These are phyloP conservation scores for Penicillium coffeae DNA, from an alignment of 495 filamentous ascomycete genomes.

Conservation along the genomic window DNA sequence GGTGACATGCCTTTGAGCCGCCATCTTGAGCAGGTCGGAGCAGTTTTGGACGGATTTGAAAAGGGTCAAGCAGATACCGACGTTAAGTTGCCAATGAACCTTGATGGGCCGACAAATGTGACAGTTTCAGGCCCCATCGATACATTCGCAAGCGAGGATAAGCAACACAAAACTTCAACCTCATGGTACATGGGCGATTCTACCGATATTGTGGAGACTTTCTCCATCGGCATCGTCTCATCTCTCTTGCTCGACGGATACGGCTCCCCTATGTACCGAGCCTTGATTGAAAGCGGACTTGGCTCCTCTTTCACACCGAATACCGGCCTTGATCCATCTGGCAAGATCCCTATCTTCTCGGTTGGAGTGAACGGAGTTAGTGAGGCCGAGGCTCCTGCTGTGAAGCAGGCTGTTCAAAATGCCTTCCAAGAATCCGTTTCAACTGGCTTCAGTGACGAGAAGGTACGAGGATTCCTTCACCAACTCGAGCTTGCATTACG, in stretches of 20 bases:
- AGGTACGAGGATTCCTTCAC: constrained; percentile 90
- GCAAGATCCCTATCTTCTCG: constrained; percentile 76
- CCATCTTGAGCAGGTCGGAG: constrained; percentile 74
- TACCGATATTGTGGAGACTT: constrained; percentile 76
- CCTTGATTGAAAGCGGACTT: constrained; percentile 85
- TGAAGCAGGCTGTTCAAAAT: constrained; percentile 67
- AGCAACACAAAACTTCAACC: constrained; percentile 87
- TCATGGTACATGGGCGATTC: constrained; percentile 89
- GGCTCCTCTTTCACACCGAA: constrained; percentile 94
- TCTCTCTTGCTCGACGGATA: constrained; percentile 87
- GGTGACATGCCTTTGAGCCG: constrained; percentile 82
- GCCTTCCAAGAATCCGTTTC: constrained; percentile 61
- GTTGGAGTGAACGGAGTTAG: constrained; percentile 84
- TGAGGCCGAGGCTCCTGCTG: constrained; percentile 68
- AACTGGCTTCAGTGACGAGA: constrained; percentile 79
- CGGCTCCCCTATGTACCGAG: constrained; percentile 86
- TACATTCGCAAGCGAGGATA: constrained; percentile 75
- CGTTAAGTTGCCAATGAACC: constrained; percentile 71
- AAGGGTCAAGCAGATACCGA: constrained; percentile 63
- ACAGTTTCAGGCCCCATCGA: constrained; percentile 82
- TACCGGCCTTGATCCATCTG: constrained; percentile 79
- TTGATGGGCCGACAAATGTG: constrained; percentile 60
- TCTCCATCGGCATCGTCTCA: constrained; percentile 76
- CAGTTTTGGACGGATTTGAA: constrained; percentile 66
- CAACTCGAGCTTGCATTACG: constrained; percentile 86